Percentiles rank a stretch among this genome's conserved stretches.
These are phyloP conservation scores for Dioscorea dumetorum DNA, from an alignment of 106 monocot species.

Conservation along the genomic window DNA sequence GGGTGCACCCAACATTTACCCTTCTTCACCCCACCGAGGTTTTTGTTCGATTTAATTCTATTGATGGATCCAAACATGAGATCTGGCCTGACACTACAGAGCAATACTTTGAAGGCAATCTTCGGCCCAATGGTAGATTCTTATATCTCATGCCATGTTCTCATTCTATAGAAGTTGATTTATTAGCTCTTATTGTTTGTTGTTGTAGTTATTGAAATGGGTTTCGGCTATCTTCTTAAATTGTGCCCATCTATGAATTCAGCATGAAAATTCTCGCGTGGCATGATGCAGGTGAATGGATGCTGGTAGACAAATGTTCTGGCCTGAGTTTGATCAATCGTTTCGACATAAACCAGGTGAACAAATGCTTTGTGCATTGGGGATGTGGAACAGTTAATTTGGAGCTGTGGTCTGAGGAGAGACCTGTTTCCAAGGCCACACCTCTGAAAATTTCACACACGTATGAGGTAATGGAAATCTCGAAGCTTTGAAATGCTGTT, in stretches of 20 bases:
- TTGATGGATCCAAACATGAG: constrained; percentile 66
- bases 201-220: not conserved
- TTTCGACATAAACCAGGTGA: constrained; percentile 56
- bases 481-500: not conserved
- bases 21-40: constrained; percentile 82
- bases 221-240: not conserved
- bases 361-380: constrained; percentile 86
- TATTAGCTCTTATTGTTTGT: not conserved
- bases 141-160: not conserved
- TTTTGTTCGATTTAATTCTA: constrained; percentile 47
- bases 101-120: constrained; percentile 52
- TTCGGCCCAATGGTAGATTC: constrained; percentile 69
- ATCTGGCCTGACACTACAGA: constrained; percentile 65
- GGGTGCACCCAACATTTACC: constrained; percentile 82
- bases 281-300: constrained; percentile 71
- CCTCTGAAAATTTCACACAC: constrained; percentile 72
- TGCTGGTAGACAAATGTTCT: constrained; percentile 73
- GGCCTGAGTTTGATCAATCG: constrained; percentile 68
- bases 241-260: not conserved
- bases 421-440: constrained; percentile 75
- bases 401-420: constrained; percentile 92
- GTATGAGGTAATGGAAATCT: constrained; percentile 54
- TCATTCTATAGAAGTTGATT: not conserved
- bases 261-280: not conserved
- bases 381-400: constrained; percentile 71